Evolutionary conservation across 75 land plant species (phyloP).

Genomic region (Gnetum montanum): DNA sequence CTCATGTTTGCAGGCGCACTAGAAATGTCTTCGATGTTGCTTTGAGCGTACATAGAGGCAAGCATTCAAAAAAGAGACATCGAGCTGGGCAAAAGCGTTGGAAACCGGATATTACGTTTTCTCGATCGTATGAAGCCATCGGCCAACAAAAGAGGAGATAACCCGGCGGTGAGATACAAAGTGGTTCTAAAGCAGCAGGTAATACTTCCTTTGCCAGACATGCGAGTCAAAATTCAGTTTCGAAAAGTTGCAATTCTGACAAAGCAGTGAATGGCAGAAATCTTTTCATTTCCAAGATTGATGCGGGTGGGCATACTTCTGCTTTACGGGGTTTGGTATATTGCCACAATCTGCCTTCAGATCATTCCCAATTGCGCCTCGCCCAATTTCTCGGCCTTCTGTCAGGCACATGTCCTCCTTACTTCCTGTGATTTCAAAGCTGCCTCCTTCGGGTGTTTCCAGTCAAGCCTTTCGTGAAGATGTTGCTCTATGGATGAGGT

Average conservation of each 20-base stretch:
- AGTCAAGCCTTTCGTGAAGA: conserved; percentile 22
- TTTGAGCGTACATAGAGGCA: conserved; percentile 56
- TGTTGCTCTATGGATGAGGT: conserved; percentile 18
- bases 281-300: conserved; percentile 3
- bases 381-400: conserved; percentile 20
- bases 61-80: conserved; percentile 76
- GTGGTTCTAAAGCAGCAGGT: conserved; percentile 4
- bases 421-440: background rate
- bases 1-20: conserved; percentile 74
- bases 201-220: conserved; percentile 4
- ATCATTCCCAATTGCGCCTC: conserved; percentile 14
- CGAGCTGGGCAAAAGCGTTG: conserved; percentile 64
- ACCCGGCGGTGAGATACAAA: background rate
- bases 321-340: no score
- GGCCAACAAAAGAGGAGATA: conserved; percentile 64
- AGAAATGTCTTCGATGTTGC: conserved; percentile 73
- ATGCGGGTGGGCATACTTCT: conserved; percentile 2
- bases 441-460: background rate
- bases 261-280: no score
- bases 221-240: no score
- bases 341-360: conserved; percentile 6
- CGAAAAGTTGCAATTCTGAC: no score
- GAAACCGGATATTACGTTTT: conserved; percentile 73
- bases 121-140: conserved; percentile 82
- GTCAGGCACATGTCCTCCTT: conserved; percentile 4